A percentile compares a stretch with the other conserved stretches of the same genome.
These are phyloP conservation scores for Saururus chinensis DNA, from an alignment of 164 flowering plant genomes.

Conservation along the genomic window DNA sequence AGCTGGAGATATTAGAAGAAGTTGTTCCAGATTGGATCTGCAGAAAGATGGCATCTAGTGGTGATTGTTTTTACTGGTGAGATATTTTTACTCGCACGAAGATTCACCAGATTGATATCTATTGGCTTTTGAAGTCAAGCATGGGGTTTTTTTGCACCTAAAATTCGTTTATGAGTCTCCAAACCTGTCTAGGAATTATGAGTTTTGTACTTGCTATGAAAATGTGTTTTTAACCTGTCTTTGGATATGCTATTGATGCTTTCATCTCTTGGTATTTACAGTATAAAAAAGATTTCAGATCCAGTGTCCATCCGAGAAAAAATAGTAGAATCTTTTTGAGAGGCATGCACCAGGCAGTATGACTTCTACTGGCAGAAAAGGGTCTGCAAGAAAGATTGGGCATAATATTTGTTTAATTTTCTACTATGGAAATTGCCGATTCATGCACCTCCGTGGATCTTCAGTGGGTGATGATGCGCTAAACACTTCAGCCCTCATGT, in stretches of 20 bases:
- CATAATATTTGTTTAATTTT: background rate
- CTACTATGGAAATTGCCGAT: too few relatives aligned
- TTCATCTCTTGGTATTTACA: constrained; percentile 11
- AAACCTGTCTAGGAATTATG: background rate
- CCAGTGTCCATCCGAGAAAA: constrained; percentile 22
- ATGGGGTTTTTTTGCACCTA: background rate
- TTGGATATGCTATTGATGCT: background rate
- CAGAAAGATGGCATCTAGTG: constrained; percentile 35
- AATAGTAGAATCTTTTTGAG: constrained; percentile 19
- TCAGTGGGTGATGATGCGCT: too few relatives aligned
- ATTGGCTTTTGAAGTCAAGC: background rate
- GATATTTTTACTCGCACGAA: background rate
- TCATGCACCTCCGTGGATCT: too few relatives aligned
- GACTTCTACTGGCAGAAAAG: background rate
- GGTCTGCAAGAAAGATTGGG: too few relatives aligned
- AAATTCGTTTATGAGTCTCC: background rate
- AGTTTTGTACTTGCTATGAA: background rate
- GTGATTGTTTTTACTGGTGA: constrained; percentile 48
- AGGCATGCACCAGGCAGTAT: background rate
- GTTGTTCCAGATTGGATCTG: constrained; percentile 61
- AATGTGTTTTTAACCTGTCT: background rate
- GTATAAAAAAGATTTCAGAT: constrained; percentile 24
- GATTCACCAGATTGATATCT: too few relatives aligned
- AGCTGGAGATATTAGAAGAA: constrained; percentile 47
- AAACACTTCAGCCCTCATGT: too few relatives aligned